These are phyloP conservation scores for Talaromyces pinophilus DNA, from an alignment of 2,329 filamentous ascomycete genomes.

Conservation along the genomic window DNA sequence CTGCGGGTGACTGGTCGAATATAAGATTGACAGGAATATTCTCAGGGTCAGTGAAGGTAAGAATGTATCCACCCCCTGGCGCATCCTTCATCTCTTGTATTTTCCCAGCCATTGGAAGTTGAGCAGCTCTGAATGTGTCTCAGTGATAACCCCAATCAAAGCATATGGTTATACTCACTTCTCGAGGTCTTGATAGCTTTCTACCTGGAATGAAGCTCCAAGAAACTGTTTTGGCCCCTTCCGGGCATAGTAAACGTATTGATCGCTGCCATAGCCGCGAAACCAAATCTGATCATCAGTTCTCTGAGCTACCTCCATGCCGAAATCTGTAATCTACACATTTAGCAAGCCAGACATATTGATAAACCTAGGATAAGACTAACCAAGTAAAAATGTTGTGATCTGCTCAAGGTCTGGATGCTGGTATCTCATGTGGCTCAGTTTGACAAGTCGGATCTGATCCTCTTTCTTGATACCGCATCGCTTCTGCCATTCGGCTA, in stretches of 20 bases:
- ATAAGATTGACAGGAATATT: constrained; percentile 46
- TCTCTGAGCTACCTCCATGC: constrained; percentile 41
- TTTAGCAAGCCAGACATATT: background rate
- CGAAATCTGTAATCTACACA: constrained; percentile 26
- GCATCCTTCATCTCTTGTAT: constrained; percentile 29
- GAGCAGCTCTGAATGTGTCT: background rate
- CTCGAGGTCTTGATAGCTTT: constrained; percentile 46
- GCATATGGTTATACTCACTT: constrained; percentile 31
- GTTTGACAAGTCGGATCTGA: constrained; percentile 51
- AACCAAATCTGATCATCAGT: constrained; percentile 30
- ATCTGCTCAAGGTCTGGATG: constrained; percentile 54
- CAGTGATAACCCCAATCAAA: background rate
- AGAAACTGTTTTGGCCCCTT: constrained; percentile 46
- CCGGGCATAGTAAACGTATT: constrained; percentile 29
- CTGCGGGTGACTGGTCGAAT: constrained; percentile 37
- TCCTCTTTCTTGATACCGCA: constrained; percentile 43
- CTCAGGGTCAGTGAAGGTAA: constrained; percentile 44
- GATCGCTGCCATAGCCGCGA: constrained; percentile 27
- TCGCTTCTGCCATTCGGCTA: constrained; percentile 26
- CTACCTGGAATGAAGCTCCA: constrained; percentile 48
- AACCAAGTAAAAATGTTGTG: constrained; percentile 29
- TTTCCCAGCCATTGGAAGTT: background rate
- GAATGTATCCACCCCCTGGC: constrained; percentile 43
- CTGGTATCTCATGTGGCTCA: constrained; percentile 58
- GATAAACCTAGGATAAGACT: background rate